Evolutionary conservation across 1,284 basidiomycete species (phyloP), one percentile per base, ranked within the genome.

Genomic region (Wolfiporia cocos): DNA sequence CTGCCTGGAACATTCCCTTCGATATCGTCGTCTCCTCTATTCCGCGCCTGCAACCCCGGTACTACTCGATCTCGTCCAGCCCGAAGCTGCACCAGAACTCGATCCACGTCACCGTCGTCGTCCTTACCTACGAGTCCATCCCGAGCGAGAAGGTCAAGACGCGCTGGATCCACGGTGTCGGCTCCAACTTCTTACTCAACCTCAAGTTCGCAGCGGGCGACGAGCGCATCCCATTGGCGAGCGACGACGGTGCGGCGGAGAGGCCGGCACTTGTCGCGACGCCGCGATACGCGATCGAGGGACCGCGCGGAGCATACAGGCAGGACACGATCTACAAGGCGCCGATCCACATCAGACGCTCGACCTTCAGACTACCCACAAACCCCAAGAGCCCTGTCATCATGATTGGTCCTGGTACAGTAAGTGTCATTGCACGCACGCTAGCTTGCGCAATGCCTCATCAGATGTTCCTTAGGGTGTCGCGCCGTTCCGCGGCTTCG

Each of bases 401-500:
- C 65, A 98, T 99, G 95, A 81, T 99, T 61, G 95, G 95, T 41
- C 95, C 95, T 45, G 95, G 95, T 43, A 98, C 94, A 48, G 92
- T 94, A 59, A 70, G 87, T 76, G 23, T 22, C 23, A 41, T 26
- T 26, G n/a, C n/a, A 18, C 28, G 34, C 22, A 20, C 4, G 17
- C 34, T 14, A 19, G 26, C 43, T 48, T 11, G 29, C 21, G 28
- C 34, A 17, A 24, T 26, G n/a, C 36, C 39, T 49, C 9, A 42
- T 20, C 42, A 32, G 35, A 41, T 51, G 43, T n/a, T n/a, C n/a
- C 35, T 17, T 52, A 87, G 90, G 92, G 93, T 71, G 92, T 99
- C 41, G 95, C 95, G 26, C 95, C 95, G 14, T 99, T 99, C 90
- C 88, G 95, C 47, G 93, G 93, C 1, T 99, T 99, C 63, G 80